Conservation (phyloP, 306 rosid genomes). For the Vigna angularis region DNA sequence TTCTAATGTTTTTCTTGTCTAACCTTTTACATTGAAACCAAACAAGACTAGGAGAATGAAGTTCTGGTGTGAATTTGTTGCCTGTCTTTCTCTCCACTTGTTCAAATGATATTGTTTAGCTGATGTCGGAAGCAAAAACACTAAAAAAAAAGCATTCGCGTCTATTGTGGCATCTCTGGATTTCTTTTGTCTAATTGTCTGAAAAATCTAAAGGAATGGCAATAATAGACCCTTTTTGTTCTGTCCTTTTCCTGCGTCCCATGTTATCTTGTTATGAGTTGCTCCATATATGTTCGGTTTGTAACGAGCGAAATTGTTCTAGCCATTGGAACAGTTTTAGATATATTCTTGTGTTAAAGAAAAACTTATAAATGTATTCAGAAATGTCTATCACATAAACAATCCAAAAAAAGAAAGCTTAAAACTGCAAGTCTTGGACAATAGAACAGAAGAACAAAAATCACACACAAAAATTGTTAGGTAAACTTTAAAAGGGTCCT, state of each 20-base stretch:
- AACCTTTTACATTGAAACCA: background rate
- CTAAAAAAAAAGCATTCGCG: background rate
- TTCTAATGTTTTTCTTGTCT: background rate
- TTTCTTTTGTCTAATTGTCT: background rate
- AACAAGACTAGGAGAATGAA: background rate
- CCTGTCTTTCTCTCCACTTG: background rate
- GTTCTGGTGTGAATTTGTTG: conserved; percentile 3
- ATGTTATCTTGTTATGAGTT: background rate
- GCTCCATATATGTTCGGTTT: background rate
- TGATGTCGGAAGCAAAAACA: background rate
- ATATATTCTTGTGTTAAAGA: no score
- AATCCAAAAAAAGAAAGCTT: no score
- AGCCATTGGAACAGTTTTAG: background rate
- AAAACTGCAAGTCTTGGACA: no score
- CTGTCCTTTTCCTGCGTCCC: background rate
- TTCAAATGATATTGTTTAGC: background rate
- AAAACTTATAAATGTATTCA: no score
- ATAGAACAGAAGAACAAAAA: no score
- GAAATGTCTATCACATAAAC: no score
- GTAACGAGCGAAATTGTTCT: background rate
- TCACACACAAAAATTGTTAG: no score
- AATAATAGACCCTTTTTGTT: background rate
- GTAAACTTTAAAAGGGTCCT: no score
- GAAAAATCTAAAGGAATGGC: background rate
- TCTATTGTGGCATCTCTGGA: background rate